These are phyloP conservation scores for Pachyrhizus erosus DNA, from an alignment of 306 rosid genomes.

Conservation along the genomic window DNA sequence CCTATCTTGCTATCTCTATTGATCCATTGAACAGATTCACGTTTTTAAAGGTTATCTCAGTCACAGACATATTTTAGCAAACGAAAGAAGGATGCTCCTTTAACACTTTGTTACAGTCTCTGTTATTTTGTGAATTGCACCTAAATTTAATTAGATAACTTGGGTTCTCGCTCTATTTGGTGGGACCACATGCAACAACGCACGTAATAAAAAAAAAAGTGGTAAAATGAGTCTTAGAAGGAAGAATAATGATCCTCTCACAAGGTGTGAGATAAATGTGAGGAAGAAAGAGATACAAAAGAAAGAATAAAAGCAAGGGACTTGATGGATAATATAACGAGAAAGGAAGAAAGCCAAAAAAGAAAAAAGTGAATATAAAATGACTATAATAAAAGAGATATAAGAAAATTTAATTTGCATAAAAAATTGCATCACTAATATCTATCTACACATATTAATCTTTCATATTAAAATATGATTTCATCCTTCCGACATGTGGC, in stretches of 20 bases:
- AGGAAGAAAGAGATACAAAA: neutral
- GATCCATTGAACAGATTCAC: neutral
- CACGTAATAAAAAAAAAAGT: neutral
- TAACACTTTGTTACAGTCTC: neutral
- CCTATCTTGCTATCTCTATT: neutral
- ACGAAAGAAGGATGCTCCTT: neutral
- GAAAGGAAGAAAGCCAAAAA: neutral
- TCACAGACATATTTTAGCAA: neutral
- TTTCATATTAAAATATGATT: no score
- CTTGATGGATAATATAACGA: no score
- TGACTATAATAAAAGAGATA: neutral
- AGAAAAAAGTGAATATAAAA: neutral
- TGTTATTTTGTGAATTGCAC: neutral
- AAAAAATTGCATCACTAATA: no score
- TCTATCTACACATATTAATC: no score
- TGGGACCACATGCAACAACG: neutral
- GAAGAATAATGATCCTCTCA: neutral
- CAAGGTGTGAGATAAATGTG: neutral
- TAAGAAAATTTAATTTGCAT: no score
- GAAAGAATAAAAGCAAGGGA: neutral
- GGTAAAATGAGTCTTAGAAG: neutral
- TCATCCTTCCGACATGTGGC: no score
- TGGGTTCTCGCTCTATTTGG: neutral
- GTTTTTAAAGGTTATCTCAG: neutral
- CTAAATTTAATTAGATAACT: neutral